Evolutionary conservation across 2,329 filamentous ascomycete species (phyloP), one percentile per base, ranked within the genome.

Genomic region (Stachybotrys chartarum): DNA sequence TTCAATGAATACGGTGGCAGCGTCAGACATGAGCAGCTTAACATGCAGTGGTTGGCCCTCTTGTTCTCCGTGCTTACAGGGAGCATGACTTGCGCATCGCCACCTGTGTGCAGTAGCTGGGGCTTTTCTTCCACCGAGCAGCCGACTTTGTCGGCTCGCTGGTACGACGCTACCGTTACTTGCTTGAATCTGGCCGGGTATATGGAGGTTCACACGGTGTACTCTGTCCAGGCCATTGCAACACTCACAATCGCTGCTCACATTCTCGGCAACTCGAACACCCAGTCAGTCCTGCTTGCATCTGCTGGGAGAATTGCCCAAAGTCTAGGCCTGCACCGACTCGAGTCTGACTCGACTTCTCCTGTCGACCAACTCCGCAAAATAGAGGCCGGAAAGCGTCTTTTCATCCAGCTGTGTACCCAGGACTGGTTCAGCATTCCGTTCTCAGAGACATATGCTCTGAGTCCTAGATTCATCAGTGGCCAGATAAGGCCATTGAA

Each of bases 161-260:
- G 76, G 76, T 75, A 75, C 54, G 72, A 72, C 47, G 75, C 76
- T 14, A 67, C 72, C 0, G 65, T 77, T 1, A 68, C 72, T 1
- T 77, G 74, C 58, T 64, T 81, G 2, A 73, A 77, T 44, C 64
- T 72, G 5, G 76, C 73, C 3, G 72, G 77, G 51, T 80, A 74
- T 57, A 51, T 18, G 5, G 50, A 32, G 16, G 39, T 7, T 11
- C 50, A 76, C 73, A 72, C 72, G 12, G 66, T 77, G 2, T 69
- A 73, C 50, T 70, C 73, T 0, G 68, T 78, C 4, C 72, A 79
- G 59, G 71, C 77, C 5, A 76, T 81, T 45, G 66, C 74, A 10
- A 75, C 72, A 1, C 64, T 77, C 32, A 78, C 77, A n/a, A 73
- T 77, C 3, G 74, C 74, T 8, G 77, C 76, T 8, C 78, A 81